These are phyloP conservation scores for Cafeteria roenbergensis DNA, from an alignment of 108 stramenopile species.

Conservation along the genomic window DNA sequence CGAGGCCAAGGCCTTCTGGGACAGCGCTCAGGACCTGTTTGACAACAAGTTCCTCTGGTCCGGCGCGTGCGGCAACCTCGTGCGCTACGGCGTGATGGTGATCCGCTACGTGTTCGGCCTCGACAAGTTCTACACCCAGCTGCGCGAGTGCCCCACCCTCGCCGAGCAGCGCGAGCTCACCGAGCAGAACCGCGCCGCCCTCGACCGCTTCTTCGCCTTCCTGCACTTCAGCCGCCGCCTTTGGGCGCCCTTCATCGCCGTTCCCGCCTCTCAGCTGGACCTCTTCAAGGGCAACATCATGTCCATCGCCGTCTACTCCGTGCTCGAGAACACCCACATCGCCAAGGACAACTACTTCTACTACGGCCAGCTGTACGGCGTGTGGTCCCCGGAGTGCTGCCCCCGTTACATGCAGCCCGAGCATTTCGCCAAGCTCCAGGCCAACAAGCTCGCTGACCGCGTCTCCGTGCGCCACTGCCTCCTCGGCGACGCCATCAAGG, in stretches of 20 bases:
- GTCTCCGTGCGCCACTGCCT: slow-evolving; percentile 22
- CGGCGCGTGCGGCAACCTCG: slow-evolving; percentile 22
- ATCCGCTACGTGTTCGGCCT: slow-evolving; percentile 19
- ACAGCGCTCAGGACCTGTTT: slow-evolving; percentile 1
- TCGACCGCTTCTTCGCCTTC: slow-evolving; percentile 8
- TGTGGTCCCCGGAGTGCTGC: slow-evolving; percentile 28
- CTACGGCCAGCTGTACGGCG: slow-evolving; percentile 24
- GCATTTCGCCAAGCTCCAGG: slow-evolving; percentile 20
- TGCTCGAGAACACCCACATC: slow-evolving; percentile 28
- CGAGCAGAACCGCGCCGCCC: background rate
- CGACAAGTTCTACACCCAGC: slow-evolving; percentile 4
- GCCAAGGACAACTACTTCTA: slow-evolving; percentile 34
- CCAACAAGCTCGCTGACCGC: slow-evolving; percentile 16
- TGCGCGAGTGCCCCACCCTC: slow-evolving; percentile 9
- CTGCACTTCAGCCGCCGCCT: slow-evolving; percentile 20
- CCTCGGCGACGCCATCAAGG: slow-evolving; percentile 8
- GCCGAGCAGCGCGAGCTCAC: background rate
- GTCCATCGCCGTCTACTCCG: slow-evolving; percentile 7
- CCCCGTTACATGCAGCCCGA: slow-evolving; percentile 24
- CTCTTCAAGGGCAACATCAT: slow-evolving; percentile 20
- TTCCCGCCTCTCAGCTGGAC: slow-evolving; percentile 23
- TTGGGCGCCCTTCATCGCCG: slow-evolving; percentile 20
- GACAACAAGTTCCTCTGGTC: slow-evolving; percentile 28
- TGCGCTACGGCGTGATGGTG: slow-evolving; percentile 4
- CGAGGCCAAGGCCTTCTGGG: slow-evolving; percentile 27